Evolutionary conservation across 768 basidiomycete genomes (phyloP), one percentile per base, ranked within the genome.

Genomic region (Kwoniella sp.): DNA sequence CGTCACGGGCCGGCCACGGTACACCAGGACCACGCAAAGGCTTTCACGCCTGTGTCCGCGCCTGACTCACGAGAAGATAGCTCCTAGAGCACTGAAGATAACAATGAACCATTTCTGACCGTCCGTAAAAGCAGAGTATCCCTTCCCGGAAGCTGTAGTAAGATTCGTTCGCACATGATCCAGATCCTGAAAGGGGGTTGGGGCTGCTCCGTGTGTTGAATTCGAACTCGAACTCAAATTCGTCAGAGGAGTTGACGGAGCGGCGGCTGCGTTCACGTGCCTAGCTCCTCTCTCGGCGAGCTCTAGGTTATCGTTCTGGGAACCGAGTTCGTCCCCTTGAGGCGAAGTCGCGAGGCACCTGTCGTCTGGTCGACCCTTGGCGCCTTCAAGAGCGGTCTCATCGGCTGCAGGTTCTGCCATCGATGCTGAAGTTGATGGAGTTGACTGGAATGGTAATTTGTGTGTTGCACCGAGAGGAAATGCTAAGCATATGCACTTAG

Each of bases 41-140:
- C n/a, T n/a, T 33, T 33, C 33, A 33, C 33, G 33, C 5, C 29
- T 47, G 22, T 50, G 26, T 36, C 13, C 3, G n/a, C 33, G 22
- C 57, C 19, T 49, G 87, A 88, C 68, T 33, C 30, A 63, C 62
- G 72, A 73, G 58, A 78, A 78, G 25, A 72, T 60, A 52, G 70
- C 73, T 19, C 73, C 74, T 21, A 72, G 22, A 46, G 67, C 71
- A 19, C 66, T 69, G 15, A 71, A 60, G 24, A 63, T 58, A 48
- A 76, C 72, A 22, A 70, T 68, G 55, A 68, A 65, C 72, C 69
- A 70, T 61, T 73, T 73, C 46, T 58, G 49, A 13, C 58, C 55
- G 13, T 40, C 29, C 15, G 65, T 49, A 56, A 73, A 73, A 2
- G 27, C 55, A 7, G 72, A 73, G 53, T 73, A 73, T 15, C 69